phyloP scores from a whole-genome alignment of 1,139 yeast genomes.

The Blastobotrys malaysiensis region DNA sequence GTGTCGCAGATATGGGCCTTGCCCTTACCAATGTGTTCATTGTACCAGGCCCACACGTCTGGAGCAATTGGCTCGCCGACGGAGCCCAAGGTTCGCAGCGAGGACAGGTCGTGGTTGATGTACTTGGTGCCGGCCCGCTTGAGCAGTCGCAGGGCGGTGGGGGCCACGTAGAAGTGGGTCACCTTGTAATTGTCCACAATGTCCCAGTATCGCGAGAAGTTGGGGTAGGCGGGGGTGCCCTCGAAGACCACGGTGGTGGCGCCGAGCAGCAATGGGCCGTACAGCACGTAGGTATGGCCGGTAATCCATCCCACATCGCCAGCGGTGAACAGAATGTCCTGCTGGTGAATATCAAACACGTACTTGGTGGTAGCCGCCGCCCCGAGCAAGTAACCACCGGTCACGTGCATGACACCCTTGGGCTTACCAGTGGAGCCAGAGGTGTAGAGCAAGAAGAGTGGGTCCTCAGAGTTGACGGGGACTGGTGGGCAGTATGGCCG shows the following conservation, averaged over 20 bases:
- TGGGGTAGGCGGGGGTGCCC: conserved; percentile 98
- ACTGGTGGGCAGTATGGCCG: conserved; percentile 85
- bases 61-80: conserved; percentile 99
- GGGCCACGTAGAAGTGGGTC: conserved; percentile 97
- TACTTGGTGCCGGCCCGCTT: conserved; percentile 94
- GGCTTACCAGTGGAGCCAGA: conserved; percentile 98
- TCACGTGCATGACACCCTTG: conserved; percentile 93
- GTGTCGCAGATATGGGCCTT: conserved; percentile 88
- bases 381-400: conserved; percentile 91
- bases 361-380: conserved; percentile 93
- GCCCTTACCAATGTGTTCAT: conserved; percentile 82
- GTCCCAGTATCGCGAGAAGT: conserved; percentile 95
- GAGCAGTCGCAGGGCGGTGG: conserved; percentile 92
- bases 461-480: conserved; percentile 87
- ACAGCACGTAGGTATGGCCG: conserved; percentile 93
- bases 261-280: conserved; percentile 89
- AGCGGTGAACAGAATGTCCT: conserved; percentile 86
- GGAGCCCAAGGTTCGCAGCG: conserved; percentile 91
- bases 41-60: conserved; percentile 98
- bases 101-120: conserved; percentile 76
- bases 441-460: conserved; percentile 86
- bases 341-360: conserved; percentile 75
- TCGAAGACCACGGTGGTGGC: conserved; percentile 90
- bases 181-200: conserved; percentile 90
- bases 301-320: conserved; percentile 99